Evolutionary conservation across 352 stramenopile species (phyloP).

Genomic region (Pythium diclinum): DNA sequence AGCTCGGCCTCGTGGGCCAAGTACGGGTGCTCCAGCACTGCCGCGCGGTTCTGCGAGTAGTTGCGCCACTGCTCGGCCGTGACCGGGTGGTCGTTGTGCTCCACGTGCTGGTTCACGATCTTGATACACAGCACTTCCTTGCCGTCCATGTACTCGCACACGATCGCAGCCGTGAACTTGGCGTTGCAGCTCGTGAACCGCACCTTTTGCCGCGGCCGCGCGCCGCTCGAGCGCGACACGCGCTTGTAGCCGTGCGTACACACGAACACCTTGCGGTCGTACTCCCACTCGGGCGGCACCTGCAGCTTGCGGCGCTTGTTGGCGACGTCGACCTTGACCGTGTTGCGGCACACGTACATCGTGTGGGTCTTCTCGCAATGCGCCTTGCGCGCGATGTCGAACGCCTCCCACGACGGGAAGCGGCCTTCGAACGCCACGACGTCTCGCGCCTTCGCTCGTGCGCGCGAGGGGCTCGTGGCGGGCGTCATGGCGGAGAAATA

Average conservation of each 20-base stretch:
- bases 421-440: constrained; percentile 64
- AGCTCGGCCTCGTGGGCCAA: constrained; percentile 69
- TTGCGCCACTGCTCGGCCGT: constrained; percentile 67
- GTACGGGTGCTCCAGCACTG: constrained; percentile 67
- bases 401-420: constrained; percentile 77
- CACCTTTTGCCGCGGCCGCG: constrained; percentile 61
- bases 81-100: constrained; percentile 65
- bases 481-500: constrained; percentile 2
- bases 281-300: constrained; percentile 59
- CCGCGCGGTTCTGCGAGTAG: constrained; percentile 76
- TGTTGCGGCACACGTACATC: constrained; percentile 81
- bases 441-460: constrained; percentile 38
- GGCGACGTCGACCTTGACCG: constrained; percentile 65
- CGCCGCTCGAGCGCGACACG: constrained; percentile 56
- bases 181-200: constrained; percentile 68
- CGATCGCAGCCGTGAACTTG: constrained; percentile 61
- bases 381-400: constrained; percentile 57
- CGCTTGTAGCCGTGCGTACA: constrained; percentile 74
- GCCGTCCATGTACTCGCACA: constrained; percentile 48
- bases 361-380: constrained; percentile 78
- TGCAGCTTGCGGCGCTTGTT: constrained; percentile 72
- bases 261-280: constrained; percentile 75
- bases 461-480: constrained; percentile 5
- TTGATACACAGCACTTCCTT: constrained; percentile 62
- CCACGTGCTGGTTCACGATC: constrained; percentile 48